These are phyloP conservation scores for Neofusicoccum ribis DNA, from an alignment of 2,329 filamentous ascomycete species.

Conservation along the genomic window DNA sequence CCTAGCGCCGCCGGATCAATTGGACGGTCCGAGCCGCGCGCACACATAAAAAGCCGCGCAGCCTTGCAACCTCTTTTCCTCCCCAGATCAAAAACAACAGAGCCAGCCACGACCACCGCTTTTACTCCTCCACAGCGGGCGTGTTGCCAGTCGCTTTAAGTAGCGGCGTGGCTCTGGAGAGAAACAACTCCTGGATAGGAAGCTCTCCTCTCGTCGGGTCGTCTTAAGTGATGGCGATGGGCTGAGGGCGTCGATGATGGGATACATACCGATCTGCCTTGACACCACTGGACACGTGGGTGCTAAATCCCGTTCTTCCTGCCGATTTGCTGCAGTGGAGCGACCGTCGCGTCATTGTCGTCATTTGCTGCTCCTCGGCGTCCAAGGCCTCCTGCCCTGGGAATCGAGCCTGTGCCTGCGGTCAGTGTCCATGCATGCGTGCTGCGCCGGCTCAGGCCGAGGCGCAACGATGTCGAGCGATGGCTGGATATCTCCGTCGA, in stretches of 20 bases:
- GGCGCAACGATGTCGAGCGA: too few species aligned
- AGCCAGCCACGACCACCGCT: conserved; percentile 22
- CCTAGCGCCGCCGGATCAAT: conserved; percentile 9
- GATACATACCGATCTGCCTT: conserved; percentile 6
- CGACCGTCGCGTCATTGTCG: background rate
- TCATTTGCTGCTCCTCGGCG: background rate
- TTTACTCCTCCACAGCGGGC: conserved; percentile 20
- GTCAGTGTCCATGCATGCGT: background rate
- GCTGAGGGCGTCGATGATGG: conserved; percentile 21
- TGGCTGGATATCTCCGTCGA: background rate
- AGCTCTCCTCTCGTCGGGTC: conserved; percentile 19
- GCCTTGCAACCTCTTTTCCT: conserved; percentile 12
- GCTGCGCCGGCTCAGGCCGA: background rate
- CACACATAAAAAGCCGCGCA: conserved; percentile 7
- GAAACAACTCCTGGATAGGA: conserved; percentile 21
- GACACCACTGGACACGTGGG: background rate
- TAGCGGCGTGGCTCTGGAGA: conserved; percentile 20
- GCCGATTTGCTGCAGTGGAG: background rate
- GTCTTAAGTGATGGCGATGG: conserved; percentile 21
- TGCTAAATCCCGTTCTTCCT: background rate
- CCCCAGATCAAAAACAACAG: conserved; percentile 21
- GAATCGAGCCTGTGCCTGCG: background rate
- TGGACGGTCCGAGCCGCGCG: conserved; percentile 1
- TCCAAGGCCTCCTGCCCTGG: background rate
- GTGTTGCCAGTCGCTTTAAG: conserved; percentile 21